These are phyloP conservation scores for Fomes fomentarius DNA, from an alignment of 1,284 basidiomycete species.

Conservation along the genomic window DNA sequence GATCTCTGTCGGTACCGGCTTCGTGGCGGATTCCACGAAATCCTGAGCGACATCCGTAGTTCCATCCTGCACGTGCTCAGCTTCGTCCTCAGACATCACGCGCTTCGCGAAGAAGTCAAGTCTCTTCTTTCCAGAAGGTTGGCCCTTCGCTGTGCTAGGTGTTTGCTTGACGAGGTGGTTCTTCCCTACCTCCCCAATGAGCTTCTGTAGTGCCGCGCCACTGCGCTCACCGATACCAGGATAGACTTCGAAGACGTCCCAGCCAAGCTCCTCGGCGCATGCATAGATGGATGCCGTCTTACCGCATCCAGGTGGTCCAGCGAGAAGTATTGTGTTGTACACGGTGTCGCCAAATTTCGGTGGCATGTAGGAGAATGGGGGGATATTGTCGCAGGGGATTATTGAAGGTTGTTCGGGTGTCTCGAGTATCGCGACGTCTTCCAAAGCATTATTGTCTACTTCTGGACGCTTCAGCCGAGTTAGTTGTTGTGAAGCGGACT, in stretches of 20 bases:
- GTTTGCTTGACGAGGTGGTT: constrained; percentile 79
- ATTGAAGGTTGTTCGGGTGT: constrained; percentile 2
- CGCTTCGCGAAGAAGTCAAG: constrained; percentile 20
- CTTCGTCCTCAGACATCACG: constrained; percentile 21
- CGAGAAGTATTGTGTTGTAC: constrained; percentile 84
- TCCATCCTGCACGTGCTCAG: background rate
- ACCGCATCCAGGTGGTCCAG: constrained; percentile 84
- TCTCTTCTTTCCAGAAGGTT: constrained; percentile 9
- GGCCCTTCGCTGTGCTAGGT: constrained; percentile 11
- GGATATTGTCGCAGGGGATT: background rate
- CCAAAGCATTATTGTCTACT: background rate
- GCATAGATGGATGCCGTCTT: constrained; percentile 95
- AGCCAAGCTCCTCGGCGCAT: constrained; percentile 90
- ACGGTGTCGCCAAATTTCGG: constrained; percentile 51
- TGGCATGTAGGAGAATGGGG: constrained; percentile 17
- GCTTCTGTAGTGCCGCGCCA: constrained; percentile 75
- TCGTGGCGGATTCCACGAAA: background rate
- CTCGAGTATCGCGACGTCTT: background rate
- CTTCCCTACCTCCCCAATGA: constrained; percentile 92
- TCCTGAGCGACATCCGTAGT: background rate
- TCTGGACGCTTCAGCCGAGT: constrained; percentile 21
- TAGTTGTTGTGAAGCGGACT: constrained; percentile 22
- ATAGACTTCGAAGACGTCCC: constrained; percentile 97
- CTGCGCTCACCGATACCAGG: constrained; percentile 92
- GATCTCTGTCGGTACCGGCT: constrained; percentile 28